Evolutionary conservation across 2,329 filamentous ascomycete genomes (phyloP).

Genomic region (Chaetomiaceae sp.): DNA sequence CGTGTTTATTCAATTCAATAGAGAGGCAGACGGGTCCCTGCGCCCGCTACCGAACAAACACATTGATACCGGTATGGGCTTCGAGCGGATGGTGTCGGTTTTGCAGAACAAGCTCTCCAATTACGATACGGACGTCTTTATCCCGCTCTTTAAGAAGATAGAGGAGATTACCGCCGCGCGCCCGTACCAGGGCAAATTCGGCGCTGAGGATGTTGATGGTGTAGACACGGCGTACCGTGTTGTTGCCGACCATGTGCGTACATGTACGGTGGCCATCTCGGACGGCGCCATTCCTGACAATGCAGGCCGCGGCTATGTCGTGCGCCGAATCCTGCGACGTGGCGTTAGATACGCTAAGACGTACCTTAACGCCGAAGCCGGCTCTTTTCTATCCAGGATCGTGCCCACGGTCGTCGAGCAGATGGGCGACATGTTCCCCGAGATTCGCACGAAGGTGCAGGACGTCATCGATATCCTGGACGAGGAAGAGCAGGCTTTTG

Average conservation of each 20-base stretch:
- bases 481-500: slow-evolving; percentile 91
- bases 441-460: slow-evolving; percentile 79
- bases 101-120: slow-evolving; percentile 89
- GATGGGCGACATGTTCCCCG: slow-evolving; percentile 92
- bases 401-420: slow-evolving; percentile 88
- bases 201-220: slow-evolving; percentile 81
- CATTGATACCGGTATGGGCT: slow-evolving; percentile 95
- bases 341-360: slow-evolving; percentile 92
- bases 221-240: slow-evolving; percentile 97
- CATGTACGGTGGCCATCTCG: slow-evolving; percentile 87
- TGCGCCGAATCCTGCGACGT: slow-evolving; percentile 84
- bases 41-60: slow-evolving; percentile 88
- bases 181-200: slow-evolving; percentile 85
- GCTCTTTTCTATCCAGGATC: slow-evolving; percentile 89
- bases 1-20: slow-evolving; percentile 97
- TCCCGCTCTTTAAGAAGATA: slow-evolving; percentile 80
- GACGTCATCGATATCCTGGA: slow-evolving; percentile 92
- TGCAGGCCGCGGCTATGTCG: slow-evolving; percentile 90
- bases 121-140: slow-evolving; percentile 96
- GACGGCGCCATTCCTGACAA: slow-evolving; percentile 92
- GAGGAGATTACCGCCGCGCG: slow-evolving; percentile 79
- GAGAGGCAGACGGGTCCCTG: slow-evolving; percentile 80
- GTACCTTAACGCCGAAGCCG: slow-evolving; percentile 92
- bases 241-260: slow-evolving; percentile 86
- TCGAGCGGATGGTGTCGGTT: slow-evolving; percentile 87